These are phyloP conservation scores for Hirsutella minnesotensis DNA, from an alignment of 2,329 filamentous ascomycete genomes.

Conservation along the genomic window DNA sequence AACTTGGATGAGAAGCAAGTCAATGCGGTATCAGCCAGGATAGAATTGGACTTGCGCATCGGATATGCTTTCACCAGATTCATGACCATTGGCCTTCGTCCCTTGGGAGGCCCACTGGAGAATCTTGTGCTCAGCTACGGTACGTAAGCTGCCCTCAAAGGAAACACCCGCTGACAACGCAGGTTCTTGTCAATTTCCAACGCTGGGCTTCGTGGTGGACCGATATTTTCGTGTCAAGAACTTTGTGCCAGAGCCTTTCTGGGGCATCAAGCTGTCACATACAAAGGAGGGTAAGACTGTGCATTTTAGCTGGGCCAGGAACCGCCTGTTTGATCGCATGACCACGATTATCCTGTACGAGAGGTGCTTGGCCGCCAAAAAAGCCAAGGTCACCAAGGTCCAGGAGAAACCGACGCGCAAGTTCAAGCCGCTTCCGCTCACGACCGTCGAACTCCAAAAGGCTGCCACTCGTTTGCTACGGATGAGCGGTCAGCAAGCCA, in stretches of 20 bases:
- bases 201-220: constrained; percentile 92
- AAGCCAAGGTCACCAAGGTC: constrained; percentile 71
- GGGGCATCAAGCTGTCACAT: constrained; percentile 80
- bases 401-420: constrained; percentile 86
- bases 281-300: constrained; percentile 67
- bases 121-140: constrained; percentile 70
- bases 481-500: constrained; percentile 85
- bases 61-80: constrained; percentile 88
- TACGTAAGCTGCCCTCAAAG: constrained; percentile 20
- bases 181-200: constrained; percentile 94
- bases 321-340: constrained; percentile 79
- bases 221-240: constrained; percentile 89
- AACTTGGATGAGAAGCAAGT: constrained; percentile 76
- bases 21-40: constrained; percentile 75
- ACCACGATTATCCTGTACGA: constrained; percentile 75
- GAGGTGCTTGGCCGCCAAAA: constrained; percentile 64
- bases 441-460: constrained; percentile 93
- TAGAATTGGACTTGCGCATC: constrained; percentile 85
- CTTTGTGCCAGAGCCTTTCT: constrained; percentile 86
- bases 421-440: constrained; percentile 86
- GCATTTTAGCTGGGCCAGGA: constrained; percentile 72
- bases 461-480: constrained; percentile 79
- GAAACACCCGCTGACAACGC: constrained; percentile 3
- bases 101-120: constrained; percentile 55
- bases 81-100: constrained; percentile 66